Evolutionary conservation across 116 monocot species (phyloP), one percentile per base, ranked within the genome.

Genomic region (Phalaenopsis hybrid): DNA sequence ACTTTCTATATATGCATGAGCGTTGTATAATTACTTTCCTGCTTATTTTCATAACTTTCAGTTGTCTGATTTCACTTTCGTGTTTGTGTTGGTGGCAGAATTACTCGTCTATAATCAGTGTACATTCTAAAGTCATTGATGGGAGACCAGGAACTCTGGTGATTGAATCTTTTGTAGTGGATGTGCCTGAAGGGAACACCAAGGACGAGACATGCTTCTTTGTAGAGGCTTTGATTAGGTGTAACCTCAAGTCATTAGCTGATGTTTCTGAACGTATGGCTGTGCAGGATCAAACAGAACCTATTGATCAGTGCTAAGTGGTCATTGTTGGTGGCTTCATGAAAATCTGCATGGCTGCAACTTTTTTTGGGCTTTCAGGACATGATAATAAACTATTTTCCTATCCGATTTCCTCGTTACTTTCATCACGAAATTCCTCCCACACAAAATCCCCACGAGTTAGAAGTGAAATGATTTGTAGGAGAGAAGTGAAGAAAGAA

Each of bases 161-260:
- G 78, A 83, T 91, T 41, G 91, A 91, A 78, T 91, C 91, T 2
- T 91, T 91, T 48, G 89, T 87, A 1, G 91, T 91, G 6, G 91
- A 91, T 59, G 89, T 91, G 70, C 91, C 91, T 0, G 91, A 91
- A 16, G 91, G 89, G 37, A 91, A 91, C 84, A 91, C 91, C 46
- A 79, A 87, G 44, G 91, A 91, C 11, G 91, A 91, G 81, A 91
- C 91, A 0, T 89, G 91, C 82, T 87, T 81, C 59, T 89, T 91
- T n/a, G 87, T 91, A 50, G 89, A 91, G 84, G 85, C 85, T 13
- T 57, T 91, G 41, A 87, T 91, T 84, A 87, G 89, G 73, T 91
- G 91, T 85, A 91, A 91, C 79, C 91, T 91, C 84, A 85, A 87
- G 59, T 91, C 91, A 0, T 78, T 91, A 9, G 89, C 89, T 2